Percentiles rank a stretch among this genome's conserved stretches.
Evolutionary conservation across 1,284 basidiomycete species (phyloP).

Genomic region (Filobasidium uniguttulatum): DNA sequence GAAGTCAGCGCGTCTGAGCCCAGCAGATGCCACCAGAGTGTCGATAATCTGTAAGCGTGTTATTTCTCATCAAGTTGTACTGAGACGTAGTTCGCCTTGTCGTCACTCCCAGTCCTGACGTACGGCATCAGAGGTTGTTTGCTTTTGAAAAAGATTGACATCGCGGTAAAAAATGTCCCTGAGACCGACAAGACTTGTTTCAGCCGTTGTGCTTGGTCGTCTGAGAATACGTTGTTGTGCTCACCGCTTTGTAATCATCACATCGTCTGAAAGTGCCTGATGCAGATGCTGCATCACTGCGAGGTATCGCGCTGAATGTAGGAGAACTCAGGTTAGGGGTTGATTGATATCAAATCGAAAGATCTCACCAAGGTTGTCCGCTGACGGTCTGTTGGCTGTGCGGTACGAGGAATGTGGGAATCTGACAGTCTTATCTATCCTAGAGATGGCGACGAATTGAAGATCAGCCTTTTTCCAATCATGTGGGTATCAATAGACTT

Average conservation of each 20-base stretch:
- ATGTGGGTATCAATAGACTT: background rate
- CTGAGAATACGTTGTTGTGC: conserved; percentile 2
- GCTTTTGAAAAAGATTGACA: conserved; percentile 56
- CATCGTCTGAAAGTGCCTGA: conserved; percentile 45
- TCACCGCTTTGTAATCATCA: conserved; percentile 56
- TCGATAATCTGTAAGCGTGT: conserved; percentile 54
- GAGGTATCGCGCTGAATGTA: conserved; percentile 48
- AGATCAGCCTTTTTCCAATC: background rate
- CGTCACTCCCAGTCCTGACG: too few species aligned
- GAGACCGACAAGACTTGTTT: background rate
- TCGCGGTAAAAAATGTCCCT: conserved; percentile 83
- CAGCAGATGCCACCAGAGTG: conserved; percentile 68
- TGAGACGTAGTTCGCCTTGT: too few species aligned
- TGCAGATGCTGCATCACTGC: conserved; percentile 50
- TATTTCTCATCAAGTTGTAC: background rate
- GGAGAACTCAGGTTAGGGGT: background rate
- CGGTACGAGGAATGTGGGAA: background rate
- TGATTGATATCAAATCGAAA: background rate
- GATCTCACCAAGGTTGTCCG: background rate
- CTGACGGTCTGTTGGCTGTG: background rate
- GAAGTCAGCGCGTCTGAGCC: conserved; percentile 56
- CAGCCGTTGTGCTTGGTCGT: background rate
- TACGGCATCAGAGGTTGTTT: conserved; percentile 60
- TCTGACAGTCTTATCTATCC: background rate
- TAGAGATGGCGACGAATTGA: background rate